These are phyloP conservation scores for Ruellia speciosa DNA, from an alignment of 305 asterid species.

Conservation along the genomic window DNA sequence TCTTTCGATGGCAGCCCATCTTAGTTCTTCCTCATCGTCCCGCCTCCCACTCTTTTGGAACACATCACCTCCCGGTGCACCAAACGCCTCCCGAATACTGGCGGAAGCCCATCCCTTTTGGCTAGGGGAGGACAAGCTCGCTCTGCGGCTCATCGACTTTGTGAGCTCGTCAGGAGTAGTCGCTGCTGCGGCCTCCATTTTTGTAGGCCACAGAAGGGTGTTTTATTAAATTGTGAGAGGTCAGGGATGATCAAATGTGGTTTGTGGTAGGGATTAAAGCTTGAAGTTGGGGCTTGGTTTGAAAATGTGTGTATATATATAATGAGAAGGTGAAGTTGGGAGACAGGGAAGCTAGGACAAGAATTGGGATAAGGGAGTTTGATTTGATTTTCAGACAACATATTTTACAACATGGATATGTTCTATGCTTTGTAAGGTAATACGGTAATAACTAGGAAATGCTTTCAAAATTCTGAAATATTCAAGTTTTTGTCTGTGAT, in stretches of 20 bases:
- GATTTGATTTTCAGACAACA: too few species aligned
- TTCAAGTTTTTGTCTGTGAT: too few species aligned
- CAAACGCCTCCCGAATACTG: conserved; percentile 43
- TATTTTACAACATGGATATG: too few species aligned
- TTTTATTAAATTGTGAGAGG: neutral
- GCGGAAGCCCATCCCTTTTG: conserved; percentile 49
- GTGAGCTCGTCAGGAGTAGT: conserved; percentile 35
- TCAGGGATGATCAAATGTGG: neutral
- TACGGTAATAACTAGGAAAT: too few species aligned
- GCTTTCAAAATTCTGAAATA: too few species aligned
- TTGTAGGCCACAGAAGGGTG: neutral
- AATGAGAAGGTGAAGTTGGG: too few species aligned
- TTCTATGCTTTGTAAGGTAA: too few species aligned
- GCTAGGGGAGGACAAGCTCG: conserved; percentile 34
- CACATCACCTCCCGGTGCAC: conserved; percentile 47
- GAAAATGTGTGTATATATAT: too few species aligned
- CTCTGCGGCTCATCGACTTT: conserved; percentile 38
- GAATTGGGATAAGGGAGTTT: too few species aligned
- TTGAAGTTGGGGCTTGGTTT: too few species aligned
- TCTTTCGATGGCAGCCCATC: conserved; percentile 41
- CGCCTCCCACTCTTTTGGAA: conserved; percentile 45
- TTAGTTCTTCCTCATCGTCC: conserved; percentile 40
- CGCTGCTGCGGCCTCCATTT: conserved; percentile 28
- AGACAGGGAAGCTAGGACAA: too few species aligned
- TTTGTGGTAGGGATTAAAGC: neutral